Evolutionary conservation across 306 rosid genomes (phyloP).

Genomic region (Ormosia emarginata): DNA sequence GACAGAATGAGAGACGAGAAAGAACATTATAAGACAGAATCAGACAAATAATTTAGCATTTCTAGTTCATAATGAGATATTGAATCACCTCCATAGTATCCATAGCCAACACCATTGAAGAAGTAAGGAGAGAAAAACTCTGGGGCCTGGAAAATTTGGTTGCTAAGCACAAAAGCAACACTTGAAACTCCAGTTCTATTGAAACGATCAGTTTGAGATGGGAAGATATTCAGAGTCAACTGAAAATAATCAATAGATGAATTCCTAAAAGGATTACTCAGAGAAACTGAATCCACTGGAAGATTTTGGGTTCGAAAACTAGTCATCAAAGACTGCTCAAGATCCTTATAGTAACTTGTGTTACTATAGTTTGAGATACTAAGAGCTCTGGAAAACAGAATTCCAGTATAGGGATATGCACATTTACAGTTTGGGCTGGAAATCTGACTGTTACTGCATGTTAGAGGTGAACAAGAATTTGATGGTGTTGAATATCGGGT

Average conservation of each 20-base stretch:
- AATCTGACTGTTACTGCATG: constrained; percentile 38
- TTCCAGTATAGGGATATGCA: constrained; percentile 60
- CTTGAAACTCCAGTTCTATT: constrained; percentile 38
- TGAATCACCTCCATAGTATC: constrained; percentile 35
- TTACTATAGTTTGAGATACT: constrained; percentile 40
- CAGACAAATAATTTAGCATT: neutral
- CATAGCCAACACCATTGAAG: constrained; percentile 27
- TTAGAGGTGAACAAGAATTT: constrained; percentile 31
- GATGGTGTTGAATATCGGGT: constrained; percentile 27
- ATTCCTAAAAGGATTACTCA: constrained; percentile 32
- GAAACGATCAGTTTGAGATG: constrained; percentile 50
- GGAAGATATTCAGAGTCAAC: constrained; percentile 49
- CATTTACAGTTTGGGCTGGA: constrained; percentile 71
- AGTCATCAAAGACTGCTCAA: constrained; percentile 28
- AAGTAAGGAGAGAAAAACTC: constrained; percentile 48
- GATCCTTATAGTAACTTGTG: constrained; percentile 24
- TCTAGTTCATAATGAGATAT: neutral
- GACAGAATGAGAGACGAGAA: constrained; percentile 11
- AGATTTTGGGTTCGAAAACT: constrained; percentile 11
- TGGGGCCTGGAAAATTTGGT: constrained; percentile 51
- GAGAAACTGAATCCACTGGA: constrained; percentile 59
- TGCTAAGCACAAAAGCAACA: constrained; percentile 51
- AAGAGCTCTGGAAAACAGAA: constrained; percentile 50
- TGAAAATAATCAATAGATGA: constrained; percentile 32
- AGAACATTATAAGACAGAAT: neutral